A percentile compares a stretch with the other conserved stretches of the same genome.
These are phyloP conservation scores for Kokia cookei DNA, from an alignment of 441 rosid species.

Conservation along the genomic window DNA sequence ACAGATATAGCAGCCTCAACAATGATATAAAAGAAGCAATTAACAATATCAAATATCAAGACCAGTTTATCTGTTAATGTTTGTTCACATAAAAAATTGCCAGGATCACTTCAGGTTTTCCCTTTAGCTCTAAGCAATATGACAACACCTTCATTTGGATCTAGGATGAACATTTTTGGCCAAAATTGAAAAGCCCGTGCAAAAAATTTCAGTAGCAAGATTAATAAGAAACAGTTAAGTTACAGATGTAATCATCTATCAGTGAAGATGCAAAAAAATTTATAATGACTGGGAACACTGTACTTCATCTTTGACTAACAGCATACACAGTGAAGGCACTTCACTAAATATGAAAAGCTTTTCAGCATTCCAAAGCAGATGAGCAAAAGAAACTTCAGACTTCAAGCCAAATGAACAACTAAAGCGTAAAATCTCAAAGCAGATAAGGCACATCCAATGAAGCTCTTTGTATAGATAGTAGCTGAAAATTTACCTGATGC, in stretches of 20 bases:
- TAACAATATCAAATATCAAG: not conserved
- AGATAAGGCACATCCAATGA: not conserved
- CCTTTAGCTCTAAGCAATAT: not conserved
- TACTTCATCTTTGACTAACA: not conserved
- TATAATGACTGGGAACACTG: not conserved
- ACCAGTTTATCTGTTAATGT: not conserved
- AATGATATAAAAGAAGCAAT: not conserved
- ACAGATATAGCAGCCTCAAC: not conserved
- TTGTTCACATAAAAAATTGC: not conserved
- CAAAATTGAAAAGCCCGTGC: not conserved
- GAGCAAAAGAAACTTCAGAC: not conserved
- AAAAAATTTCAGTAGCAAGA: not conserved
- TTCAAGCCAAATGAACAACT: not conserved
- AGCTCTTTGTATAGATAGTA: not conserved
- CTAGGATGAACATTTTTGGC: too few relatives aligned
- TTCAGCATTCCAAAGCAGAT: not conserved
- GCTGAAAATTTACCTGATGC: slow-evolving; percentile 51
- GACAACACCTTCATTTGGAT: not conserved
- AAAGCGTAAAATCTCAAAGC: not conserved
- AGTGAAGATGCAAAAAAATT: not conserved
- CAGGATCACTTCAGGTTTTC: not conserved
- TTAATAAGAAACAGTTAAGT: not conserved
- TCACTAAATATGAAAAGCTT: not conserved
- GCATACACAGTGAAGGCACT: not conserved
- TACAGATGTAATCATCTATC: not conserved